Percentiles rank a stretch among this genome's conserved stretches.
phyloP scores from a whole-genome alignment of 225 moss, liverwort and hornwort genomes.

The Sphagnum tenellum region DNA sequence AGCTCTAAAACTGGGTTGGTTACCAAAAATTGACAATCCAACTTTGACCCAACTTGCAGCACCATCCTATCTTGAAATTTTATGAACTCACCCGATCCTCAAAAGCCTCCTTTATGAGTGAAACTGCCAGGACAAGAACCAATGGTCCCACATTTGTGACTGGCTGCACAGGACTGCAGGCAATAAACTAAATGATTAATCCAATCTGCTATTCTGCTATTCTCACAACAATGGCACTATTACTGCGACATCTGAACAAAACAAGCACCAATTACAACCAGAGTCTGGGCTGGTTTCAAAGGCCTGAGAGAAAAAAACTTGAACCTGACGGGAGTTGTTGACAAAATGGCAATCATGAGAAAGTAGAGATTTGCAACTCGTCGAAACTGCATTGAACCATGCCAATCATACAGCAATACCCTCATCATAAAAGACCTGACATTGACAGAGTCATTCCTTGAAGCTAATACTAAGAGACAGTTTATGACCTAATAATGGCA shows the following conservation, averaged over 20 bases:
- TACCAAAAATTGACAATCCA: too few relatives aligned
- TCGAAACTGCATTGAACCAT: slow-evolving; percentile 59
- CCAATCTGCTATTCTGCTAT: neutral
- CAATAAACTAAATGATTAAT: slow-evolving; percentile 7
- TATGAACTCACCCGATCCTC: slow-evolving; percentile 59
- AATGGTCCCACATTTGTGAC: slow-evolving; percentile 87
- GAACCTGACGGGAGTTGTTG: slow-evolving; percentile 84
- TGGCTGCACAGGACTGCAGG: slow-evolving; percentile 77
- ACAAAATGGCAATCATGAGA: slow-evolving; percentile 82
- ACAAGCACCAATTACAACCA: too few relatives aligned
- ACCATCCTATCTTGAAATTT: too few relatives aligned
- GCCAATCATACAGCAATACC: too few relatives aligned
- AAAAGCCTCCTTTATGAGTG: slow-evolving; percentile 82
- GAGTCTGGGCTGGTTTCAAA: too few relatives aligned
- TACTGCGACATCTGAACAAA: too few relatives aligned
- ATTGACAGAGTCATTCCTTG: neutral
- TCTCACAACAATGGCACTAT: too few relatives aligned
- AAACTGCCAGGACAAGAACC: slow-evolving; percentile 81
- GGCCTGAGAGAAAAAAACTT: neutral
- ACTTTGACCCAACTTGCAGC: too few relatives aligned
- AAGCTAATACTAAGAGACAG: too few relatives aligned
- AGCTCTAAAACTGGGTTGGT: too few relatives aligned
- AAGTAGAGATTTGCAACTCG: slow-evolving; percentile 93
- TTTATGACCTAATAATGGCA: too few relatives aligned
- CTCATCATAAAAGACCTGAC: too few relatives aligned